Evolutionary conservation across 2,329 filamentous ascomycete species (phyloP), one percentile per base, ranked within the genome.

Genomic region (Fusarium pininemorale): DNA sequence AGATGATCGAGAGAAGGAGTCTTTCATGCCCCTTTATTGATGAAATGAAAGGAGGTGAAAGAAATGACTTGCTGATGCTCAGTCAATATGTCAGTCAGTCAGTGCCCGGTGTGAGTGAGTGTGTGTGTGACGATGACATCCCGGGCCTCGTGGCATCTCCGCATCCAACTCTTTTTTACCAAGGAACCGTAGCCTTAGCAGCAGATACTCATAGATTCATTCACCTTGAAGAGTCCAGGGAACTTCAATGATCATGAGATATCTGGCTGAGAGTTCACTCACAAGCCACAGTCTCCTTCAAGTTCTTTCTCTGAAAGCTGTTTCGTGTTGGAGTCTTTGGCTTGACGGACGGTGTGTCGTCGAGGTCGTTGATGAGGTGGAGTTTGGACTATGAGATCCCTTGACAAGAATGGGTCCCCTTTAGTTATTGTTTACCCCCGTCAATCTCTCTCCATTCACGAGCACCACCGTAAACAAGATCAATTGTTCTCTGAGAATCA

Each of bases 81-180:
- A 59, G 50, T 63, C 50, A 66, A 55, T 59, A 53, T 56, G 50
- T 64, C 45, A 58, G 64, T 67, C 70, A 70, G 66, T 67, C 70
- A 66, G 62, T 57, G 62, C 47, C 63, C 55, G 41, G 67, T 38
- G 50, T 44, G 51, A 56, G 51, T 70, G 66, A 50, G 70, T 45
- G 66, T 74, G 70, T 64, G 71, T 64, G 71, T 74, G 71, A 72
- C 71, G 70, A 73, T 74, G 71, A 74, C 71, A 74, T 74, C 71
- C 64, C 47, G 59, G 64, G 67, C 71, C 71, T 74, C 71, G 71
- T 74, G 71, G 71, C 71, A 74, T 65, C 70, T 73, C 70, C 66
- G 61, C 61, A 73, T 72, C 71, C 70, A 73, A 73, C 62, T 55
- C 62, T 70, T 38, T 66, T 69, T 55, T 35, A 24, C 50, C 58